phyloP scores from a whole-genome alignment of 2,329 filamentous ascomycete genomes.

The Alternaria atra region DNA sequence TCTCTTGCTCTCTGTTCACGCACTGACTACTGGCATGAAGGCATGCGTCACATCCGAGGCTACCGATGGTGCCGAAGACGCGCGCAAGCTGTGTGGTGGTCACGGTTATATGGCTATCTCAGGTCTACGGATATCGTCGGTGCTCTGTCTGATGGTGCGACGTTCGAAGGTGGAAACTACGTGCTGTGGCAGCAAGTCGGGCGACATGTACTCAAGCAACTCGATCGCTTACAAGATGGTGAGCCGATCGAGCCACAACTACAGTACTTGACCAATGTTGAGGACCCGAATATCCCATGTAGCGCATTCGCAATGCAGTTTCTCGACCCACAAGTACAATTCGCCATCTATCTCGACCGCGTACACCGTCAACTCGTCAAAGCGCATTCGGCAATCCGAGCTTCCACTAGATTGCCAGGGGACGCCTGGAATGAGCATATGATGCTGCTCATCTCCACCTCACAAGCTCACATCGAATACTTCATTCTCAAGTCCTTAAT shows the following conservation, averaged over 20 bases:
- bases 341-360: slow-evolving; percentile 34
- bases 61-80: slow-evolving; percentile 54
- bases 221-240: slow-evolving; percentile 15
- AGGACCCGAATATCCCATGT: slow-evolving; percentile 3
- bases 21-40: slow-evolving; percentile 52
- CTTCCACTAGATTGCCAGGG: slow-evolving; percentile 11
- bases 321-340: slow-evolving; percentile 26
- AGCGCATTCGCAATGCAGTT: slow-evolving; percentile 15
- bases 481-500: slow-evolving; percentile 34
- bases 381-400: slow-evolving; percentile 10
- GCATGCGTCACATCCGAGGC: slow-evolving; percentile 60
- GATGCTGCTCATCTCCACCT: slow-evolving; percentile 36
- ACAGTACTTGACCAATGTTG: slow-evolving; percentile 5
- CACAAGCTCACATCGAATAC: slow-evolving; percentile 38
- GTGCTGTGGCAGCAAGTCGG: slow-evolving; percentile 54
- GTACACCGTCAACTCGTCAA: slow-evolving; percentile 24
- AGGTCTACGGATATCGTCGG: slow-evolving; percentile 44
- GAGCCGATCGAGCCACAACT: not conserved
- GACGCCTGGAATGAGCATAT: slow-evolving; percentile 42
- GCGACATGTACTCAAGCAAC: slow-evolving; percentile 41
- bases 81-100: slow-evolving; percentile 50
- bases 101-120: slow-evolving; percentile 51
- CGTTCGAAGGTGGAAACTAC: slow-evolving; percentile 55
- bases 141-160: slow-evolving; percentile 35
- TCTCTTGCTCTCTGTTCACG: slow-evolving; percentile 34